Conservation (phyloP, 805 yeast species). For the Saturnispora quitensis region DNA sequence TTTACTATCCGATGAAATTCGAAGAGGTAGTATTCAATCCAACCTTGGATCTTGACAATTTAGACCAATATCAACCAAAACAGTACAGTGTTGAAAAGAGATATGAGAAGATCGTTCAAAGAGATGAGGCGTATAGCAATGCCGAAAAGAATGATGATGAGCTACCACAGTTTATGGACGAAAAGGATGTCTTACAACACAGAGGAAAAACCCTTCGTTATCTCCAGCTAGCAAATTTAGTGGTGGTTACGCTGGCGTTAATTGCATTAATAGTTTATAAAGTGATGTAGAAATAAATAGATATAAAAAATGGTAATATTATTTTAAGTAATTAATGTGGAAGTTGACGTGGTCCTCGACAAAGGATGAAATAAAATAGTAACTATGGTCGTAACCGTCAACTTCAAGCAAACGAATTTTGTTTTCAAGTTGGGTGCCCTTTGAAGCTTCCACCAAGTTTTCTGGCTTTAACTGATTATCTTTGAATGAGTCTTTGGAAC, state of each 20-base stretch:
- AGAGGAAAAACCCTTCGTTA: background rate
- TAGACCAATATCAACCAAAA: constrained; percentile 26
- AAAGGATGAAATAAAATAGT: constrained; percentile 75
- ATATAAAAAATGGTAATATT: constrained; percentile 14
- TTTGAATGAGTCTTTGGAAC: constrained; percentile 64
- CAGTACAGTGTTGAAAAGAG: constrained; percentile 21
- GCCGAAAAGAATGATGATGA: background rate
- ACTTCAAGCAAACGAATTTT: constrained; percentile 51
- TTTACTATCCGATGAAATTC: constrained; percentile 10
- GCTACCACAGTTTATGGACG: background rate
- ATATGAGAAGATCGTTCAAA: background rate
- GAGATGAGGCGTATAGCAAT: background rate
- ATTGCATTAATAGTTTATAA: background rate
- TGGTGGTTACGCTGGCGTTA: background rate
- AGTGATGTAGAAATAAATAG: background rate
- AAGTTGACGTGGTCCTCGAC: constrained; percentile 76
- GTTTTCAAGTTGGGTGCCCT: constrained; percentile 49
- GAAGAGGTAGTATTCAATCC: constrained; percentile 25
- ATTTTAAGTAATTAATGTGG: constrained; percentile 53
- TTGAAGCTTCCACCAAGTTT: constrained; percentile 51
- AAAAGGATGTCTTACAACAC: background rate
- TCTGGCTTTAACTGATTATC: constrained; percentile 62
- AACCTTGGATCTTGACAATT: constrained; percentile 22
- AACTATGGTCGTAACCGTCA: constrained; percentile 87
- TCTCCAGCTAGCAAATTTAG: background rate